Conservation (phyloP, 129 eudicot species). For the Helianthus tuberosus region DNA sequence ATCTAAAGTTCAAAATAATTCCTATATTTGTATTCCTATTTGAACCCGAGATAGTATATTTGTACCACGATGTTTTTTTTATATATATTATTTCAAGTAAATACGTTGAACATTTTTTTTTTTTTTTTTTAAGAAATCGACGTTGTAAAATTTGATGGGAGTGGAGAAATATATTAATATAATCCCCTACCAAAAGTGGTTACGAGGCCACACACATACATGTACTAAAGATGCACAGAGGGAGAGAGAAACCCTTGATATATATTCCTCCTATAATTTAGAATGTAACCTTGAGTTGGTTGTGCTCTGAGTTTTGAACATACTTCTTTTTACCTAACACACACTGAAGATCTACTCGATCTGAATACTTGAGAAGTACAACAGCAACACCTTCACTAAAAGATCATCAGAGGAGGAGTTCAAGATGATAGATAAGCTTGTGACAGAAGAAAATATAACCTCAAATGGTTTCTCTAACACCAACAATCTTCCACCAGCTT, state of each 20-base stretch:
- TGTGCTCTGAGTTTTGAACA: conserved; percentile 12
- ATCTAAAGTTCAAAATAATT: too few relatives aligned
- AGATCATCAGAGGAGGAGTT: conserved; percentile 23
- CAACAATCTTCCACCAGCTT: conserved; percentile 39
- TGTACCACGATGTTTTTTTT: too few relatives aligned
- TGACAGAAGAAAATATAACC: conserved; percentile 50
- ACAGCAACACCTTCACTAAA: conserved; percentile 18
- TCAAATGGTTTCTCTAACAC: conserved; percentile 50
- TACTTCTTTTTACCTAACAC: conserved; percentile 29
- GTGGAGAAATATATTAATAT: not conserved
- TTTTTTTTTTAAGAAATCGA: not conserved
- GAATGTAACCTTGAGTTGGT: conserved; percentile 28
- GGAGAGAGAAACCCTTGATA: conserved; percentile 26
- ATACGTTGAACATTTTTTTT: too few relatives aligned
- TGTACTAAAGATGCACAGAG: not conserved
- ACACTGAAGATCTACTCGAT: conserved; percentile 31
- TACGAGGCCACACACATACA: not conserved
- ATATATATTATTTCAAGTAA: too few relatives aligned
- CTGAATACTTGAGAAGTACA: conserved; percentile 28
- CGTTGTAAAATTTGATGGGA: not conserved
- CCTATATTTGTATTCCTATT: too few relatives aligned
- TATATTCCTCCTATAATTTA: conserved; percentile 29
- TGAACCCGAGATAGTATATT: too few relatives aligned
- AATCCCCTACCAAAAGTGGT: not conserved
- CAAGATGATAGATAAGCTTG: conserved; percentile 40